Evolutionary conservation across 164 flowering plant species (phyloP).

Genomic region (Chimonanthus salicifolius): DNA sequence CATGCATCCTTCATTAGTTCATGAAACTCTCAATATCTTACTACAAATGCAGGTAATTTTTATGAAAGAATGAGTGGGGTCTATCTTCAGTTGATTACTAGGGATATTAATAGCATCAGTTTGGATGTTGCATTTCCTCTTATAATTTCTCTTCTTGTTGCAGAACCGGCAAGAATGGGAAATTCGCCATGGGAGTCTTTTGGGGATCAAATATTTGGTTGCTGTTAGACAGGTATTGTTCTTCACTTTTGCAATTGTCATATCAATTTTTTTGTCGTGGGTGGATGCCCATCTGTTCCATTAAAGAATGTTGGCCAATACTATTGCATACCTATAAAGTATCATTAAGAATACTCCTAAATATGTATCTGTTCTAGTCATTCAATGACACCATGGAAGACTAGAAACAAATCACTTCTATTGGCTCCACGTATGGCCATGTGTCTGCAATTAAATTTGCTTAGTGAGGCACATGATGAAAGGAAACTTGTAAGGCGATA

Average conservation of each 20-base stretch:
- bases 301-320: no score
- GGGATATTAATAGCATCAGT: background rate
- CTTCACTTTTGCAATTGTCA: background rate
- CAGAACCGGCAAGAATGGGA: conserved; percentile 99
- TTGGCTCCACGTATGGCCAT: no score
- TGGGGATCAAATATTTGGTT: conserved; percentile 94
- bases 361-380: no score
- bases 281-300: no score
- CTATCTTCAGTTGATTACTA: background rate
- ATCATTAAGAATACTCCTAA: no score
- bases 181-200: conserved; percentile 96
- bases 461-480: no score
- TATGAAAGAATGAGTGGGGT: background rate
- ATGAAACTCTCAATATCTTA: conserved; percentile 72
- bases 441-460: no score
- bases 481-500: no score
- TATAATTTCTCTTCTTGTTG: conserved; percentile 25
- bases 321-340: no score
- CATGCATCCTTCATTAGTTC: conserved; percentile 80
- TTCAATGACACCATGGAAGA: no score
- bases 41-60: conserved; percentile 89
- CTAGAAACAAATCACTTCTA: no score
- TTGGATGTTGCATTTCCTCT: background rate
- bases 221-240: conserved; percentile 80
- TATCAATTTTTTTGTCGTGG: background rate